Base-by-base conservation (phyloP, 2,329 filamentous ascomycete genomes). In the Aschersonia sp. region DNA sequence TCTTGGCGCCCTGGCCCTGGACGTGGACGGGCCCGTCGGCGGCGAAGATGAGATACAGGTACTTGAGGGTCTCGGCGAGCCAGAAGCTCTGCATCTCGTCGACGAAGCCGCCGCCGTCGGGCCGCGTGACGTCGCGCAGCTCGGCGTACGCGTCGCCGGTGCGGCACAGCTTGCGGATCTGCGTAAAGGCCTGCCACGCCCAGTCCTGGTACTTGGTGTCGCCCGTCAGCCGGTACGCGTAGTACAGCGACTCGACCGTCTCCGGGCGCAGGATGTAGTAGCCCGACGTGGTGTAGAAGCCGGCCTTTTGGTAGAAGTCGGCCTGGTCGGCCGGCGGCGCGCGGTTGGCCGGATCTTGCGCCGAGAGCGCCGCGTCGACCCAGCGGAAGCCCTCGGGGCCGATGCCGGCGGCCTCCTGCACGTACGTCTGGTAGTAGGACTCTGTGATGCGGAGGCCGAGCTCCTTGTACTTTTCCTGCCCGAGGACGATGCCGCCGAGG, bases 1-100 rank as follows among this genome's bases (percentile, higher is more conserved):
- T 74, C n/a, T 60, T 57, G 44, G 63, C 62, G 9, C 64, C 63
- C 53, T 69, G 66, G 45, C 76, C 62, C 58, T 77, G 73, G 56
- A 70, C 72, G 5, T 78, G 73, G 56, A 70, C 72, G 3, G 62
- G 59, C 2, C 71, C 78, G 33, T 86, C 83, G 60, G 65, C 68
- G 0, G 76, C 72, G 58, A 80, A 78, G 50, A 85, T 84, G 56
- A 94, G 61, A 65, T 85, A 94, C 49, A 75, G 69, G 62, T 94
- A 94, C 71, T 94, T 94, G 62, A 94, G 61, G 52, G 88, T 83
- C 68, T 94, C 87, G 0, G 87, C 87, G 62, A 94, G 87, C 69
- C 85, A 81, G 67, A 92, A 94, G 57, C 83, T 89, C 66, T 94
- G 86, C 71, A 90, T 84, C 60, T 83, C 81, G 61, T 94, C 78